Percentiles rank a stretch among this genome's conserved stretches.
Conservation (phyloP, 495 filamentous ascomycete genomes). For the Podospora bellae-mahoneyi region DNA sequence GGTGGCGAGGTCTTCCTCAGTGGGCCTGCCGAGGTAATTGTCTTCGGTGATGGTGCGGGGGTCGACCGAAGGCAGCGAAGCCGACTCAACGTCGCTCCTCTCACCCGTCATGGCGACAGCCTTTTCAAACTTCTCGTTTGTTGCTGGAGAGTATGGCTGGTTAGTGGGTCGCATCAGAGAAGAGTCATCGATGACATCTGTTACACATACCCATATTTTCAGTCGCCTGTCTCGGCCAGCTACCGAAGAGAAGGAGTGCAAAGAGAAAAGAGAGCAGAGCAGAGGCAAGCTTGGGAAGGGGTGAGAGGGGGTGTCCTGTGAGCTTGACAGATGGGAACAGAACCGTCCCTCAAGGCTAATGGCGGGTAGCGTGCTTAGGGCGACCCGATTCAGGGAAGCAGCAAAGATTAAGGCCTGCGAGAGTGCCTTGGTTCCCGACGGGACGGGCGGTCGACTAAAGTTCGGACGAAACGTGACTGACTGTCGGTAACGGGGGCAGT, state of each 20-base stretch:
- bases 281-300: neutral
- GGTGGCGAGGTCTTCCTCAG: conserved; percentile 53
- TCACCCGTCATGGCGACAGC: neutral
- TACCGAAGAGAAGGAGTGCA: neutral
- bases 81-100: neutral
- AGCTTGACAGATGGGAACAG: neutral
- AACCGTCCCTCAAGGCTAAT: neutral
- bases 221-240: neutral
- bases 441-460: neutral
- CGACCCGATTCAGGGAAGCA: no score
- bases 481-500: neutral
- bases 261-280: neutral
- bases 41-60: conserved; percentile 29
- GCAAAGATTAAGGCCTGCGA: neutral
- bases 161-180: neutral
- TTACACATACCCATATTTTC: neutral
- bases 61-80: neutral
- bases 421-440: neutral
- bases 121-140: neutral
- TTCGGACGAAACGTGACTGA: neutral
- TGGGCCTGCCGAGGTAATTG: conserved; percentile 50
- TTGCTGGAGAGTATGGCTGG: neutral
- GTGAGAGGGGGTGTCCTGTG: neutral
- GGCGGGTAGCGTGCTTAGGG: neutral
- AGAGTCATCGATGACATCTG: neutral